A percentile compares a stretch with the other conserved stretches of the same genome.
phyloP scores from a whole-genome alignment of 2,329 filamentous ascomycete species.

The Cordyceps militaris region DNA sequence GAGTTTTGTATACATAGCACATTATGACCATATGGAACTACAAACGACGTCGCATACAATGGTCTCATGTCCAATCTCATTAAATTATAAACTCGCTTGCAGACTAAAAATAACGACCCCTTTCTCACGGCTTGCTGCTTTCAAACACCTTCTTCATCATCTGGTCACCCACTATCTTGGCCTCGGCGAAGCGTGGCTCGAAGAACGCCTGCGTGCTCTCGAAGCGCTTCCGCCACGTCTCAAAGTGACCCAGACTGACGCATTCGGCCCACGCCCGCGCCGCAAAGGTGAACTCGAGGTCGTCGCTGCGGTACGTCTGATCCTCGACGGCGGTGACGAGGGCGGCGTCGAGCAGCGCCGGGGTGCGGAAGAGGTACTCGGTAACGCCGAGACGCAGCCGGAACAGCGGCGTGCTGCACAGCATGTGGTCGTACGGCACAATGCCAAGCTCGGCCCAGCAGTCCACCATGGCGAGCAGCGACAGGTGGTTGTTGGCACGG shows the following conservation, averaged over 20 bases:
- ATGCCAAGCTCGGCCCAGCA: constrained; percentile 94
- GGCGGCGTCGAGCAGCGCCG: constrained; percentile 72
- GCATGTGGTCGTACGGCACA: constrained; percentile 98
- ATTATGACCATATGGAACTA: background rate
- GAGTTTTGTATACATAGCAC: constrained; percentile 12
- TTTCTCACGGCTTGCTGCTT: constrained; percentile 45
- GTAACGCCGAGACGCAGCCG: constrained; percentile 95
- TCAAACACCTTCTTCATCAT: constrained; percentile 96
- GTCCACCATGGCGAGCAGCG: constrained; percentile 92
- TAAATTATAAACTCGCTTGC: background rate
- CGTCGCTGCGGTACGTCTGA: constrained; percentile 86
- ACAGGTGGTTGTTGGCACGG: constrained; percentile 88
- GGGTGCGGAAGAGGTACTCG: constrained; percentile 87
- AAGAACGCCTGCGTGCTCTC: constrained; percentile 88
- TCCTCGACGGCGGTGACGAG: constrained; percentile 83
- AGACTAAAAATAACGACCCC: background rate
- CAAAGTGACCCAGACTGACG: constrained; percentile 84
- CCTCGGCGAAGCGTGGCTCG: constrained; percentile 79
- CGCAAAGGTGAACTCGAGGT: constrained; percentile 96
- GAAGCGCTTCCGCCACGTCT: constrained; percentile 87
- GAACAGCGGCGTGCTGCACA: constrained; percentile 96
- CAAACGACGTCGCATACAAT: background rate
- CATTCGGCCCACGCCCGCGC: constrained; percentile 94
- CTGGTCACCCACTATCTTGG: constrained; percentile 80
- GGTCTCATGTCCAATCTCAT: background rate